Base-by-base conservation (phyloP, 2,329 filamentous ascomycete genomes). In the Metarhizium sp. region DNA sequence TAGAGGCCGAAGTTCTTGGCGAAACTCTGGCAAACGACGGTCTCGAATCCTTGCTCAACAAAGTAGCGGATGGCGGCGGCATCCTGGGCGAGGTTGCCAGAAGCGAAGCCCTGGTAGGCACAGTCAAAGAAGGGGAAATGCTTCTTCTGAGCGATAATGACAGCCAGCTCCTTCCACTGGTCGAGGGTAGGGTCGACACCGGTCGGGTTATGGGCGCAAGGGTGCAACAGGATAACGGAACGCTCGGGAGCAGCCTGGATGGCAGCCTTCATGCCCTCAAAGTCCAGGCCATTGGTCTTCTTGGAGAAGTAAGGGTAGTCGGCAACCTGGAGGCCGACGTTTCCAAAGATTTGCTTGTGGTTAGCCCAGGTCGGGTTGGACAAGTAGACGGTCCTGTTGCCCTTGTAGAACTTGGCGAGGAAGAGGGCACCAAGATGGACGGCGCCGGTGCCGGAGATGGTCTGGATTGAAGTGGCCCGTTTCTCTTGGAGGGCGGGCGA, bases 51-150 rank as follows among this genome's bases (percentile, higher is more conserved):
- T 71, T 95, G 86, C 67, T 92, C 86, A 65, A 96, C 78, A 68
- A 99, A 99, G 79, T 96, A 89, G 62, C 90, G 88, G 63, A 99
- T 86, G n/a, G 94, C 90, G 78, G 87, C 91, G 60, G 89, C 90
- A 70, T 99, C 94, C 58, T 85, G 83, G 63, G 81, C 78, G 20
- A 97, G 82, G 69, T 95, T 86, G 57, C 94, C 94, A 1, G 94
- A 95, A 3, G 94, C 94, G 70, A 99, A 99, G 56, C 94, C 92
- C 74, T 97, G 94, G 78, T 99, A 99, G 55, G 94, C 94, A 61
- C 84, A 90, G 78, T 99, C 94, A 75, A 99, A 97, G 82, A 99
- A 97, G 65, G 94, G 92, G 76, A 99, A 96, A 73, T 95, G 92
- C 60, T 82, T 82, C 74, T 87, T 90, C 66, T 82, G 72, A 64